A percentile compares a stretch with the other conserved stretches of the same genome.
These are phyloP conservation scores for Epichloe hybrida DNA, from an alignment of 2,329 filamentous ascomycete species.

Conservation along the genomic window DNA sequence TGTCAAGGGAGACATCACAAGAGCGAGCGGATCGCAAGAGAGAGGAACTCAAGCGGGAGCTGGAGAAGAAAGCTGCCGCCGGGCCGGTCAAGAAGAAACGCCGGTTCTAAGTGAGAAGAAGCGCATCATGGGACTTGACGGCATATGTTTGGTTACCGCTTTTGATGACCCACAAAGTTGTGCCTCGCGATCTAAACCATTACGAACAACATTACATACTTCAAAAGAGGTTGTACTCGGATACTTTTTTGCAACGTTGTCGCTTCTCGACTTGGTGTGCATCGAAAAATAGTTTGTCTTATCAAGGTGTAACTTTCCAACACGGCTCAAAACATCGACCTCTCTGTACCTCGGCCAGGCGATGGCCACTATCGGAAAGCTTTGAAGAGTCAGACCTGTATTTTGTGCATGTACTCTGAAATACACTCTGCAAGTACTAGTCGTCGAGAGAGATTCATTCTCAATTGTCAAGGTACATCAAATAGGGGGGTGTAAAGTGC, in stretches of 20 bases:
- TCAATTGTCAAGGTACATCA: too few relatives aligned
- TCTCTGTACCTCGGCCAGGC: too few relatives aligned
- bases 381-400: too few relatives aligned
- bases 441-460: too few relatives aligned
- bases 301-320: background rate
- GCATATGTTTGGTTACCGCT: too few relatives aligned
- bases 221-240: background rate
- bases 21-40: conserved; percentile 36
- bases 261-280: background rate
- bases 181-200: background rate
- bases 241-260: background rate
- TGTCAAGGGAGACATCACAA: conserved; percentile 28
- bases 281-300: background rate
- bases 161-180: background rate
- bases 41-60: conserved; percentile 35
- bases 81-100: conserved; percentile 43
- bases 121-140: background rate
- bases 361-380: too few relatives aligned
- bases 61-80: conserved; percentile 34
- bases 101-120: conserved; percentile 28
- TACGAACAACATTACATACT: background rate
- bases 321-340: too few relatives aligned
- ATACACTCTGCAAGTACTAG: too few relatives aligned
- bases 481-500: too few relatives aligned
- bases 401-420: too few relatives aligned